These are phyloP conservation scores for Silene vulgaris DNA, from an alignment of 179 eudicot genomes.

Conservation along the genomic window DNA sequence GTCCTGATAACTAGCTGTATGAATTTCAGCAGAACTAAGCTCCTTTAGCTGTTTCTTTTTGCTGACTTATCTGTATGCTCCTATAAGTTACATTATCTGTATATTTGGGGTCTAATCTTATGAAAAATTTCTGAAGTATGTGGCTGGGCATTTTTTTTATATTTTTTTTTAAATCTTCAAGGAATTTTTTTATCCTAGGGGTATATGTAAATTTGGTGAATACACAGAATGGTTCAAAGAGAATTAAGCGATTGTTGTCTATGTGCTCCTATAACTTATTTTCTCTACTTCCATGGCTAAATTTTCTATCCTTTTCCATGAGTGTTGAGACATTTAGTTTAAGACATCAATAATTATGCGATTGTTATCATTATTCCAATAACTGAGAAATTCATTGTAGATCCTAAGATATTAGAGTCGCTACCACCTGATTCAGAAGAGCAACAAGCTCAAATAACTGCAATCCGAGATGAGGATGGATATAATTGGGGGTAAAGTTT, in stretches of 20 bases:
- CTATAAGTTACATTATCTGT: neutral
- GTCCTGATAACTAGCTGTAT: too few relatives aligned
- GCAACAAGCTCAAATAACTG: conserved; percentile 81
- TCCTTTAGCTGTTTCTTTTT: conserved; percentile 1
- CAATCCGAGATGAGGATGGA: conserved; percentile 81
- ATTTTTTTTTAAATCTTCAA: neutral
- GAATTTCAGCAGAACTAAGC: neutral
- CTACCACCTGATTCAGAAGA: conserved; percentile 88
- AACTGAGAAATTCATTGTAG: conserved; percentile 35
- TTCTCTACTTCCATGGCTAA: neutral
- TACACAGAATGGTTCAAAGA: neutral
- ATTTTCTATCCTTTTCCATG: neutral
- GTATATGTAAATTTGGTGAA: neutral
- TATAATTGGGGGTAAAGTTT: conserved; percentile 89
- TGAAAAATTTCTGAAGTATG: neutral
- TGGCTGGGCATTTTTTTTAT: neutral
- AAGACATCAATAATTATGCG: neutral
- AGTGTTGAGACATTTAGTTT: neutral
- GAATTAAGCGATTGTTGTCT: too few relatives aligned
- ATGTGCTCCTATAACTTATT: too few relatives aligned
- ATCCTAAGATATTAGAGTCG: conserved; percentile 49
- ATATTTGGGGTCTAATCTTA: neutral
- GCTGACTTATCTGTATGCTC: neutral
- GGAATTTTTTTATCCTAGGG: neutral
- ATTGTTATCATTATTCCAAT: conserved; percentile 6